phyloP scores from a whole-genome alignment of 2,329 filamentous ascomycete species.

The Fusarium pseudocircinatum region DNA sequence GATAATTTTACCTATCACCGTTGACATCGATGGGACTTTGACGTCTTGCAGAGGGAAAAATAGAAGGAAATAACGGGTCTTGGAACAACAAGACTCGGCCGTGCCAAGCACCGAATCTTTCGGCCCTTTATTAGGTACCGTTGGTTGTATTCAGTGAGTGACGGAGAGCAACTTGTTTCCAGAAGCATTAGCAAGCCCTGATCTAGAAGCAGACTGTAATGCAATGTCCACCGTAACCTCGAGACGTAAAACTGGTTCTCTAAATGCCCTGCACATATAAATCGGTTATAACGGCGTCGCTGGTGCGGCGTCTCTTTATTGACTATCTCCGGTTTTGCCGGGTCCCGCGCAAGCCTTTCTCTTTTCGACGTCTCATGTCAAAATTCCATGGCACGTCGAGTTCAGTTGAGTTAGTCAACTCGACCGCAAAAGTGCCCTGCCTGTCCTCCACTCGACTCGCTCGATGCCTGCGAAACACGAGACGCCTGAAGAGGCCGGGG shows the following conservation, averaged over 20 bases:
- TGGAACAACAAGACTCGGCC: conserved; percentile 32
- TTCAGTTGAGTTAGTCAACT: conserved; percentile 7
- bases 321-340: conserved; percentile 41
- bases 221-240: conserved; percentile 8
- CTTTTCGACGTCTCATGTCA: conserved; percentile 19
- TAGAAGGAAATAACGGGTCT: conserved; percentile 25
- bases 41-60: background rate
- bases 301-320: conserved; percentile 5
- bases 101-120: conserved; percentile 37
- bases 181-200: background rate
- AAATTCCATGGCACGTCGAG: conserved; percentile 3
- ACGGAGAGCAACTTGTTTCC: background rate
- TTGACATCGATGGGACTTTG: background rate
- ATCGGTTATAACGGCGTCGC: conserved; percentile 38
- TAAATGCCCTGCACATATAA: background rate
- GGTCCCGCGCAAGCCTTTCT: conserved; percentile 37
- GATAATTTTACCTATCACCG: conserved; percentile 2
- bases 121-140: conserved; percentile 21
- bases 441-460: background rate
- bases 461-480: background rate
- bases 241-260: conserved; percentile 8
- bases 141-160: background rate
- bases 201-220: background rate
- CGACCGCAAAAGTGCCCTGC: conserved; percentile 21
- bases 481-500: background rate